Evolutionary conservation across 768 basidiomycete genomes (phyloP).

Genomic region (Tulasnella sp.): DNA sequence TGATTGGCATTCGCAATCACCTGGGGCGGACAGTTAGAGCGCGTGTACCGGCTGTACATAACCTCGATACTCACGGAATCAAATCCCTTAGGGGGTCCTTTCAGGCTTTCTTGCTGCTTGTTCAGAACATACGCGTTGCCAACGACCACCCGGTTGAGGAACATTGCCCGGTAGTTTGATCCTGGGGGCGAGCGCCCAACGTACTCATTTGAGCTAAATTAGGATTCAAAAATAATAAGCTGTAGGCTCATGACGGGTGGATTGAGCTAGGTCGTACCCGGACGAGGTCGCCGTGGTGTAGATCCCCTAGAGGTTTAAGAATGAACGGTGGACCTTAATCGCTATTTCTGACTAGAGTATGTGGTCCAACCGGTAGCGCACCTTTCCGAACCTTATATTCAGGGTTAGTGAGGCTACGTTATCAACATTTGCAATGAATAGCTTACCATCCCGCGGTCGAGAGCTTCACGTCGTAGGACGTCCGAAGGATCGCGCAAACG

Average conservation of each 20-base stretch:
- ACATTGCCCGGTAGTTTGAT: constrained; percentile 22
- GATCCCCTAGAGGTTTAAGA: constrained; percentile 50
- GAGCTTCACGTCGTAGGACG: constrained; percentile 10
- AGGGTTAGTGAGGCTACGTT: not conserved
- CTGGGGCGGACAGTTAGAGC: not conserved
- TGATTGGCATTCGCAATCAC: constrained; percentile 25
- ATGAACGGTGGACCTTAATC: not conserved
- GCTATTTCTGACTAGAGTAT: not conserved
- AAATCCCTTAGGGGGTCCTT: constrained; percentile 3
- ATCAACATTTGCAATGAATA: not conserved
- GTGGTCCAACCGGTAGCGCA: not conserved
- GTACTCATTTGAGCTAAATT: constrained; percentile 10
- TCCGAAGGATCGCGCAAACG: constrained; percentile 2
- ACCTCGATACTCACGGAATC: not conserved
- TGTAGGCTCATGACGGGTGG: not conserved
- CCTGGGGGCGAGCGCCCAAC: not conserved
- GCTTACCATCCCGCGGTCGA: constrained; percentile 18
- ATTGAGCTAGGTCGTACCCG: not conserved
- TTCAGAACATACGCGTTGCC: constrained; percentile 22
- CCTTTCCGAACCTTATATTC: constrained; percentile 27
- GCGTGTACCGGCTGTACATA: not conserved
- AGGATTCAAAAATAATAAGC: no score
- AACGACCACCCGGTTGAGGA: constrained; percentile 28
- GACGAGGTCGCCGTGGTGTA: constrained; percentile 28
- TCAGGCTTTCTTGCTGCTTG: not conserved